A percentile compares a stretch with the other conserved stretches of the same genome.
Conservation (phyloP, 768 basidiomycete species). For the Asterophora parasitica region DNA sequence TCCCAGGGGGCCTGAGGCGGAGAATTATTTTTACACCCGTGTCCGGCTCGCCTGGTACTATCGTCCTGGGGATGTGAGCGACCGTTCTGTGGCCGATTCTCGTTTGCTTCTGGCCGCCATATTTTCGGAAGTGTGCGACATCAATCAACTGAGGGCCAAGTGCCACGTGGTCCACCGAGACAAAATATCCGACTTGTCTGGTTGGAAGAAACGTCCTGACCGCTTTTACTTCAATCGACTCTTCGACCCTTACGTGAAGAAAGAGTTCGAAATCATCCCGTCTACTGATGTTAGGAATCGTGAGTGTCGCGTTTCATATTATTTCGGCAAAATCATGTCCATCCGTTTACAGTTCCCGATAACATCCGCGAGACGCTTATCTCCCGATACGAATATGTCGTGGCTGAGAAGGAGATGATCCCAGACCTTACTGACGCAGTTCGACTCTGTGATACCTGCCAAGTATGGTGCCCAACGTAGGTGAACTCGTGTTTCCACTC, state of each 20-base stretch:
- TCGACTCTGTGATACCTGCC: constrained; percentile 82
- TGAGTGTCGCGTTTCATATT: constrained; percentile 37
- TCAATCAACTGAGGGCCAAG: constrained; percentile 86
- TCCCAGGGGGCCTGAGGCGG: constrained; percentile 60
- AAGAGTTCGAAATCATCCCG: constrained; percentile 94
- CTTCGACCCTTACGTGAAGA: constrained; percentile 97
- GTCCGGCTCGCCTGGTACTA: constrained; percentile 96
- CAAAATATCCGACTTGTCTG: constrained; percentile 88
- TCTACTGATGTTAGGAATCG: constrained; percentile 84
- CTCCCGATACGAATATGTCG: constrained; percentile 88
- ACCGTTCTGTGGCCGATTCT: constrained; percentile 85
- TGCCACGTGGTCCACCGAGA: constrained; percentile 95
- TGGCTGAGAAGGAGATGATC: constrained; percentile 91
- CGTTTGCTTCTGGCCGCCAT: constrained; percentile 92
- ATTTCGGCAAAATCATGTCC: constrained; percentile 18
- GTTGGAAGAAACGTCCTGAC: constrained; percentile 92
- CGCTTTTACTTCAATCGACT: constrained; percentile 94
- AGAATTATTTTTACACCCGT: constrained; percentile 69
- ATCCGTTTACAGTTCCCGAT: constrained; percentile 59
- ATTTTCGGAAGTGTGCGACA: constrained; percentile 93
- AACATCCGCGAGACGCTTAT: constrained; percentile 74
- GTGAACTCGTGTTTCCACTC: constrained; percentile 25
- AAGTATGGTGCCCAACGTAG: constrained; percentile 86
- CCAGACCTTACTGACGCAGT: constrained; percentile 84
- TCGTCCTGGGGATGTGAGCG: constrained; percentile 92